Percentiles rank a stretch among this genome's conserved stretches.
Evolutionary conservation across 495 filamentous ascomycete genomes (phyloP).

Genomic region (Sphaerosporella brunnea): DNA sequence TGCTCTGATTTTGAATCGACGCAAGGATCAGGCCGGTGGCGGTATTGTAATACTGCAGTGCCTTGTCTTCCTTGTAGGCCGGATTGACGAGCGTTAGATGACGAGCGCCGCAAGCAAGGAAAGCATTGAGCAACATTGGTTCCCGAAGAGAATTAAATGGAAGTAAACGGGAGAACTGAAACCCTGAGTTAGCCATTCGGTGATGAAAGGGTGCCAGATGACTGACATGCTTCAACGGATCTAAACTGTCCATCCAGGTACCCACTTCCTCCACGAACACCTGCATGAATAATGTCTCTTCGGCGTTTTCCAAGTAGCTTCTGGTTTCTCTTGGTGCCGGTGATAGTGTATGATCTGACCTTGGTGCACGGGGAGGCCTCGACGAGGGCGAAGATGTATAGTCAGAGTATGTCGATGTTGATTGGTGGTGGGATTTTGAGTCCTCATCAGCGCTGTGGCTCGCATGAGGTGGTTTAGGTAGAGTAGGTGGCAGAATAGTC

Average conservation of each 20-base stretch:
- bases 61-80: slow-evolving; percentile 55
- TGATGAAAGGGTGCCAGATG: too few relatives aligned
- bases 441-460: background rate
- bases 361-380: slow-evolving; percentile 15
- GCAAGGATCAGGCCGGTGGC: slow-evolving; percentile 57
- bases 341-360: slow-evolving; percentile 22
- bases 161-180: slow-evolving; percentile 65
- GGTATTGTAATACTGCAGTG: slow-evolving; percentile 62
- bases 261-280: slow-evolving; percentile 83
- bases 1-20: slow-evolving; percentile 52
- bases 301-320: slow-evolving; percentile 46
- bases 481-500: slow-evolving; percentile 22
- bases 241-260: slow-evolving; percentile 85
- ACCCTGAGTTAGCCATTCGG: too few relatives aligned
- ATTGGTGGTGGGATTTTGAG: background rate
- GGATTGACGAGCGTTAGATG: slow-evolving; percentile 58
- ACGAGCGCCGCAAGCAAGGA: slow-evolving; percentile 74
- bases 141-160: slow-evolving; percentile 67
- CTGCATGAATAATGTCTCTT: slow-evolving; percentile 73
- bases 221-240: slow-evolving; percentile 71
- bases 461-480: slow-evolving; percentile 6
- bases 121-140: slow-evolving; percentile 81
- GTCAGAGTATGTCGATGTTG: background rate
- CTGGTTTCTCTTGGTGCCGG: slow-evolving; percentile 30
- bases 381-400: slow-evolving; percentile 6